A percentile compares a stretch with the other conserved stretches of the same genome.
These are phyloP conservation scores for Lentinula novae-zelandiae DNA, from an alignment of 1,284 basidiomycete genomes.

Conservation along the genomic window DNA sequence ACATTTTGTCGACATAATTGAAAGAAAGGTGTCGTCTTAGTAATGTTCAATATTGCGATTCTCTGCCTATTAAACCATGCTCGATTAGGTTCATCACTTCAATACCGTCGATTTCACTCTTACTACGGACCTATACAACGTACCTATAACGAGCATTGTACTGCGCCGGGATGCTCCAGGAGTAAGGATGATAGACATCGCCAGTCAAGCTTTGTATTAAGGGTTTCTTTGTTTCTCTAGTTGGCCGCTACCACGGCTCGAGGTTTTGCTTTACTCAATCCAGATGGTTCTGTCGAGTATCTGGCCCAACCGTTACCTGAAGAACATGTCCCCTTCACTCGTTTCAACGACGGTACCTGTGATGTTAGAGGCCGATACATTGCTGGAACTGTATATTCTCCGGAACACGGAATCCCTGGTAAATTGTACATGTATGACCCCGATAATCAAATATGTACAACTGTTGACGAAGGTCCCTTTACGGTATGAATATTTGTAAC, in stretches of 20 bases:
- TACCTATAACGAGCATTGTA: conserved; percentile 51
- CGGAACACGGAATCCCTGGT: conserved; percentile 47
- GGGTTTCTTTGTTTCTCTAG: conserved; percentile 27
- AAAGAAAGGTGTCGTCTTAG: conserved; percentile 41
- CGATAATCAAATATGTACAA: conserved; percentile 33
- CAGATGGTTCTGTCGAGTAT: conserved; percentile 38
- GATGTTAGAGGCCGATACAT: conserved; percentile 62
- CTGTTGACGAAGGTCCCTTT: conserved; percentile 63
- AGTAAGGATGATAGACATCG: conserved; percentile 28
- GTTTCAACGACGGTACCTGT: conserved; percentile 72
- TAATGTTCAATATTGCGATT: neutral
- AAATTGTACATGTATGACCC: conserved; percentile 61
- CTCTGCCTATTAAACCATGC: neutral
- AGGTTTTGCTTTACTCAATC: conserved; percentile 40
- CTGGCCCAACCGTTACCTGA: conserved; percentile 45
- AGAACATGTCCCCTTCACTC: conserved; percentile 37
- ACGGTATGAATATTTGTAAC: conserved; percentile 39
- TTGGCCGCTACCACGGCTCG: conserved; percentile 51
- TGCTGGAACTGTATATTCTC: conserved; percentile 56
- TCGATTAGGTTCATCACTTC: conserved; percentile 49
- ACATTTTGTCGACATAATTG: conserved; percentile 66
- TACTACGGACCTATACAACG: conserved; percentile 43
- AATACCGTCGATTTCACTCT: conserved; percentile 37
- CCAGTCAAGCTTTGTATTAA: neutral
- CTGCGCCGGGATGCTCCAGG: conserved; percentile 43